Base-by-base conservation (phyloP, 306 rosid species). In the Biancaea sappan region DNA sequence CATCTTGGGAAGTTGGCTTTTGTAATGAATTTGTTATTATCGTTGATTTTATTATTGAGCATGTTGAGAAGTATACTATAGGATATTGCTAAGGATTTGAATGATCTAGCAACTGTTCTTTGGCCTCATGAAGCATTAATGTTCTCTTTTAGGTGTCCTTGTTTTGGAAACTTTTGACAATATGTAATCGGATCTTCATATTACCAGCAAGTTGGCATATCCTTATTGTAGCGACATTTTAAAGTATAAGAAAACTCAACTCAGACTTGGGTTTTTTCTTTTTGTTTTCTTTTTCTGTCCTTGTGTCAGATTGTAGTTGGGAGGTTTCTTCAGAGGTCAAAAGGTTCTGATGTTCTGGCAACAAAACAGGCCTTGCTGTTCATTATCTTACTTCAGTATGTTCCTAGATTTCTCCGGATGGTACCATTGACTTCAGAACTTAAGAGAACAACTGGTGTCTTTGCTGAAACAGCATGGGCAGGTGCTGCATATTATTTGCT, bases 391-490 rank as follows among this genome's bases (percentile, higher is more conserved):
- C 74, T 95, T 86, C 99, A 95, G 69, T 92, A 87, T 77, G 51
- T 90, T 77, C 99, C 99, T 41, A 84, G 99, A 79, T 88, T 95
- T 77, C 78, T 87, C 52, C 93, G 99, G 71, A 74, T 86, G 80
- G 73, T 84, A 37, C 97, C 99, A 16, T 84, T 95, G 80, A 86
- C 96, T 73, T 95, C 98, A 59, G 99, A 95, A 72, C 90, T 92
- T 69, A 92, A 92, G 86, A 87, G 99, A 88, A 95, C 99, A 79
- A 88, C 96, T 1, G 99, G 99, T 48, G 97, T 84, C 71, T 88
- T 95, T 82, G 99, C 98, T 26, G 98, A 95, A 90, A 95, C 99
- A 61, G 98, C 99, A 66, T 92, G 99, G 99, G 98, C 97, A 28
- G 99, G 99, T 76, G 99, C 99, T 75, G 99, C 92, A 37, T 90